Evolutionary conservation across 1,284 basidiomycete species (phyloP).

Genomic region (Cryptococcus floricola): DNA sequence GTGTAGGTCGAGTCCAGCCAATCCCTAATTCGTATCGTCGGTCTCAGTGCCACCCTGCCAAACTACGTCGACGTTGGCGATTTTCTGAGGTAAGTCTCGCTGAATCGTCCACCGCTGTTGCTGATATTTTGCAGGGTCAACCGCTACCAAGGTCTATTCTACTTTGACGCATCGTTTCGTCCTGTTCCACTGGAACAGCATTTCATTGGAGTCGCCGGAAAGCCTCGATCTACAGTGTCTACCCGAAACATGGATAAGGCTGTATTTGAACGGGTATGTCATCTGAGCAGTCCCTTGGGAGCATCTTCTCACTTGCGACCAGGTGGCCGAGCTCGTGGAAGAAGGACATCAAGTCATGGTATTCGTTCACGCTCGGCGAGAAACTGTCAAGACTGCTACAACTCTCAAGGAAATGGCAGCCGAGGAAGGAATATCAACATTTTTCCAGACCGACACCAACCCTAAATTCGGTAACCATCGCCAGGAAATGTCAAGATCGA

Average conservation of each 20-base stretch:
- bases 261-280: conserved; percentile 71
- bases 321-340: conserved; percentile 71
- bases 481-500: conserved; percentile 68
- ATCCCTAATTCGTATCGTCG: conserved; percentile 95
- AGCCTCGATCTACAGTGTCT: conserved; percentile 68
- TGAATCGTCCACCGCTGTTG: neutral
- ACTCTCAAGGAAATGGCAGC: conserved; percentile 78
- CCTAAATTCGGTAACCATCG: conserved; percentile 73
- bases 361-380: conserved; percentile 97
- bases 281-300: neutral
- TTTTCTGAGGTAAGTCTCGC: conserved; percentile 70
- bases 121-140: conserved; percentile 64
- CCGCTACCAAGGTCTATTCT: conserved; percentile 87
- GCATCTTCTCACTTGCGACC: neutral
- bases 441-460: conserved; percentile 76
- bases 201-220: conserved; percentile 94
- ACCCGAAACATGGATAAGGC: conserved; percentile 85
- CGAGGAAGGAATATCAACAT: conserved; percentile 67
- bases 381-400: conserved; percentile 90
- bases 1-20: conserved; percentile 88
- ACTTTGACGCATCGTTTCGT: conserved; percentile 95
- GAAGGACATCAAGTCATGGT: conserved; percentile 99
- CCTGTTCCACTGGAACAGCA: conserved; percentile 97
- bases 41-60: conserved; percentile 94
- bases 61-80: conserved; percentile 97